A percentile compares a stretch with the other conserved stretches of the same genome.
These are phyloP conservation scores for Aspergillus aculeatus DNA, from an alignment of 2,329 filamentous ascomycete genomes.

Conservation along the genomic window DNA sequence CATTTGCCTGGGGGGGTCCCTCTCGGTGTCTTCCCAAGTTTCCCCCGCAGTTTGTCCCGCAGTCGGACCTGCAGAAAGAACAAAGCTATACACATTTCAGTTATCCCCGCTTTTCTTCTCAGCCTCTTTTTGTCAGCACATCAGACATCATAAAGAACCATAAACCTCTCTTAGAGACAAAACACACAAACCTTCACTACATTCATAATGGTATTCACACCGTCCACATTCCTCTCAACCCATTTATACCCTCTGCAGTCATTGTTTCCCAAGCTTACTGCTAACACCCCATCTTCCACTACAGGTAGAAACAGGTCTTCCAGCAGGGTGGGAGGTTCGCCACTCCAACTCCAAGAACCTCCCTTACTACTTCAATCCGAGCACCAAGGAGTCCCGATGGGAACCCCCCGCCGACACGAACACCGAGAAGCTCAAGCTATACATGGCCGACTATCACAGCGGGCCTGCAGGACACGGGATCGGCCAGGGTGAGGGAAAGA, in stretches of 20 bases:
- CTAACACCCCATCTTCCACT: slow-evolving; percentile 10
- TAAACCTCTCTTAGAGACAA: neutral
- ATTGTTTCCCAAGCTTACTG: slow-evolving; percentile 2
- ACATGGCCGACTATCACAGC: slow-evolving; percentile 88
- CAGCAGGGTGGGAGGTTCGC: slow-evolving; percentile 88
- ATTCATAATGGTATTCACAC: slow-evolving; percentile 12
- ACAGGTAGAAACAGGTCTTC: slow-evolving; percentile 75
- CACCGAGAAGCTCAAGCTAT: slow-evolving; percentile 85
- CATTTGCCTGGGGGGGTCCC: slow-evolving; percentile 18
- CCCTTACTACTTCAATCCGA: slow-evolving; percentile 95
- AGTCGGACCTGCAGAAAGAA: neutral
- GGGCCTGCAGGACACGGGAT: slow-evolving; percentile 38
- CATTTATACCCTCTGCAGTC: neutral
- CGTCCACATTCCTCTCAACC: neutral
- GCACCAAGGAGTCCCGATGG: slow-evolving; percentile 87
- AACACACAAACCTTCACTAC: neutral
- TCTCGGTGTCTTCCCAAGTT: slow-evolving; percentile 5
- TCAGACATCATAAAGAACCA: neutral
- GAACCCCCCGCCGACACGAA: slow-evolving; percentile 87
- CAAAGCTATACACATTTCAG: neutral
- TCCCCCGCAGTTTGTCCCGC: slow-evolving; percentile 32
- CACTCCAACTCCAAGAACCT: slow-evolving; percentile 98
- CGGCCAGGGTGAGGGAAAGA: slow-evolving; percentile 69
- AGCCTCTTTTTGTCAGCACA: neutral
- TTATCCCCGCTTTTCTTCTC: neutral